Conservation (phyloP, 2,329 filamentous ascomycete species). For the Neurospora sp. region DNA sequence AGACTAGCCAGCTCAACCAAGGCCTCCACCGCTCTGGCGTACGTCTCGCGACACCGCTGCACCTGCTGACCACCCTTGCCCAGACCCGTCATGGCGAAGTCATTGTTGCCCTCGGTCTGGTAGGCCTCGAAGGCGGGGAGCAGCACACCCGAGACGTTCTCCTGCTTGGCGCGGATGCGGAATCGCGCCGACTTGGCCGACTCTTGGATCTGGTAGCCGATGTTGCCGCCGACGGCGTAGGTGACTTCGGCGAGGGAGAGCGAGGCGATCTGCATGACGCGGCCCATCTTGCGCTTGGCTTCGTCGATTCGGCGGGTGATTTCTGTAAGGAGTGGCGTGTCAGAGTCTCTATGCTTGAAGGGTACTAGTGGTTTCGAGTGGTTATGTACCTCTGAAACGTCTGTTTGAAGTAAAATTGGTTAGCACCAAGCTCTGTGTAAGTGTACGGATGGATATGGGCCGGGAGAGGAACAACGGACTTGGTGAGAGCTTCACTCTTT, state of each 20-base stretch:
- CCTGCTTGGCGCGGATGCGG: constrained; percentile 86
- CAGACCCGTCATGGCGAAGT: constrained; percentile 90
- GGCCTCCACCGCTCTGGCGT: constrained; percentile 89
- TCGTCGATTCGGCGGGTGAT: constrained; percentile 97
- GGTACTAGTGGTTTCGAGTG: constrained; percentile 3
- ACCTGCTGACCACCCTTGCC: constrained; percentile 98
- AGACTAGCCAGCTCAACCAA: constrained; percentile 89
- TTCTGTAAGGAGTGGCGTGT: constrained; percentile 39
- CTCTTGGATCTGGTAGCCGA: constrained; percentile 95
- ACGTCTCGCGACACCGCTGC: constrained; percentile 88
- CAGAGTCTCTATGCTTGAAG: background rate
- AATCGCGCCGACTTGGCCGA: constrained; percentile 89
- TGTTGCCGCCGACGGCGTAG: constrained; percentile 91
- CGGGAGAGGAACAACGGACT: constrained; percentile 45
- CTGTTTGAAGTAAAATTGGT: constrained; percentile 31
- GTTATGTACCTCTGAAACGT: constrained; percentile 69
- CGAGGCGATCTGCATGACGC: constrained; percentile 97
- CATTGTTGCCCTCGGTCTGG: constrained; percentile 78
- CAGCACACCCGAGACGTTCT: constrained; percentile 96
- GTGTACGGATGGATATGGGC: background rate
- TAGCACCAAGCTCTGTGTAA: constrained; percentile 4
- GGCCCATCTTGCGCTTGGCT: constrained; percentile 97
- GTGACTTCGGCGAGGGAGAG: constrained; percentile 97
- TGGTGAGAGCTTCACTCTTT: constrained; percentile 96
- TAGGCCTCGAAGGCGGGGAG: constrained; percentile 90